Base-by-base conservation (phyloP, 2,329 filamentous ascomycete genomes). In the Cordyceps pruinosa region DNA sequence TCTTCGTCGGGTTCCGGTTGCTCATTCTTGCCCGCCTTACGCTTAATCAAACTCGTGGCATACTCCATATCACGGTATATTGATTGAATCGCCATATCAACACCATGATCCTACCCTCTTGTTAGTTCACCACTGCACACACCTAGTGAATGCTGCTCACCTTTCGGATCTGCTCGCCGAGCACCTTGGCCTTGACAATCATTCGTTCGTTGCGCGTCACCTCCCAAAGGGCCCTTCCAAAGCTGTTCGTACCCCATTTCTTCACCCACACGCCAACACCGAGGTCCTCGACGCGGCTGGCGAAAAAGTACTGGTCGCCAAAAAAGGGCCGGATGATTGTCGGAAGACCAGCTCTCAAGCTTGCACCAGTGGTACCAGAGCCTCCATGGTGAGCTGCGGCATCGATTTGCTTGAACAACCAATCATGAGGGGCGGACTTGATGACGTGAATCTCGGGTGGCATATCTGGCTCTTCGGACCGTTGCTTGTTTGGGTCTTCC, bases 281-380 rank as follows among this genome's bases (percentile, higher is more conserved):
- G 6, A 99, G 78, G 66, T 97, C 93, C 70, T 97, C 91, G 1
- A 97, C 88, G 4, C 94, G 82, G 30, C 80, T 83, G 7, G 91
- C 94, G 65, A 96, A 97, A 77, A 99, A 99, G 78, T 88, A 97
- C 69, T 99, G 94, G 66, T 99, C 94, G 5, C 94, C 94, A 68
- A 99, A 99, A 76, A 97, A 99, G 0, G 94, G 94, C 60, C 93
- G 89, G 68, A 97, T 88, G 61, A 99, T 92, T 0, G 94, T 97
- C 0, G 94, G 94, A 5, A 96, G 84, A 2, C 94, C 94, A 0
- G 92, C 92, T 53, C 94, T 82, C 49, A 99, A 77, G 70, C 90
- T 96, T 1, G 94, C 94, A 2, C 94, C 94, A 0, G 94, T 99
- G 0, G 94, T 99, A 2, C 94, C 94, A 5, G 91, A 90, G 5